These are phyloP conservation scores for Boechera stricta DNA, from an alignment of 345 rosid species.

Conservation along the genomic window DNA sequence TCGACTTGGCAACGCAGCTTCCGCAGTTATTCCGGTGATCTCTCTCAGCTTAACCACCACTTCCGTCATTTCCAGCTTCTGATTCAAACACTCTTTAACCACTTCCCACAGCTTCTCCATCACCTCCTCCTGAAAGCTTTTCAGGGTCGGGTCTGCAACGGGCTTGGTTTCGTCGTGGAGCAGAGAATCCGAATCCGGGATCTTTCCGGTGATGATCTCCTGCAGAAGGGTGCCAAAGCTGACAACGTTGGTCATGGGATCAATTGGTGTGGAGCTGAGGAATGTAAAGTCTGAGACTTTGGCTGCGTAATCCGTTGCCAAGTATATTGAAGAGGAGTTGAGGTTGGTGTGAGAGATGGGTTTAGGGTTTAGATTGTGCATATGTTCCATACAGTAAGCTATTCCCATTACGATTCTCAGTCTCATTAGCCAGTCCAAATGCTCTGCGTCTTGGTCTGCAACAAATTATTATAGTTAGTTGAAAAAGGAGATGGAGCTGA, in stretches of 20 bases:
- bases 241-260: slow-evolving; percentile 54
- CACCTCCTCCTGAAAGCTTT: slow-evolving; percentile 58
- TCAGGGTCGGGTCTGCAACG: slow-evolving; percentile 66
- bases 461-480: neutral
- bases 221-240: slow-evolving; percentile 70
- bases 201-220: slow-evolving; percentile 83
- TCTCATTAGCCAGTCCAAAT: slow-evolving; percentile 84
- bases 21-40: slow-evolving; percentile 76
- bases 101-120: slow-evolving; percentile 63
- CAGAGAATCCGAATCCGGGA: slow-evolving; percentile 54
- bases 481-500: neutral
- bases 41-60: slow-evolving; percentile 63
- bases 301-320: slow-evolving; percentile 89
- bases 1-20: slow-evolving; percentile 69
- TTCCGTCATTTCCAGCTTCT: slow-evolving; percentile 65
- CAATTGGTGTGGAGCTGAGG: slow-evolving; percentile 51
- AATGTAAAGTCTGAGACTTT: slow-evolving; percentile 83
- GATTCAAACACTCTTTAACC: slow-evolving; percentile 59
- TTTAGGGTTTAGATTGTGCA: slow-evolving; percentile 72
- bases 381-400: slow-evolving; percentile 87
- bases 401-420: slow-evolving; percentile 84
- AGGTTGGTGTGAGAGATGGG: slow-evolving; percentile 66
- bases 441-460: slow-evolving; percentile 85
- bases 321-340: slow-evolving; percentile 68
- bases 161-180: slow-evolving; percentile 50